These are phyloP conservation scores for Ophiostoma angusticollis DNA, from an alignment of 2,329 filamentous ascomycete species.

Conservation along the genomic window DNA sequence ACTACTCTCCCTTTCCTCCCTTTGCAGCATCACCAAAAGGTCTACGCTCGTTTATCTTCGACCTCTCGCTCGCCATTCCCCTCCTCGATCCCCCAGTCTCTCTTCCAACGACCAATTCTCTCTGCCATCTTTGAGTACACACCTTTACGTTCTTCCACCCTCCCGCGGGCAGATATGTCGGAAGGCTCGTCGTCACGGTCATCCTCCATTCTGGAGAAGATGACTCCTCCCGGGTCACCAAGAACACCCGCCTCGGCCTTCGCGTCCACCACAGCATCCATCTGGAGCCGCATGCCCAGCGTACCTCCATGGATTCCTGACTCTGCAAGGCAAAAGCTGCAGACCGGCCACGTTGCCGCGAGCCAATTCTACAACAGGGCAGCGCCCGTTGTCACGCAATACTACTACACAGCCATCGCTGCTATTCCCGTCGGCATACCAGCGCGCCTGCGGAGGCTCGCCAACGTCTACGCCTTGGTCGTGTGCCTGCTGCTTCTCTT, in stretches of 20 bases:
- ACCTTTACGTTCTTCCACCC: background rate
- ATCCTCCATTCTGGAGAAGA: constrained; percentile 11
- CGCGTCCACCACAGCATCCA: constrained; percentile 1
- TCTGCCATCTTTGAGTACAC: background rate
- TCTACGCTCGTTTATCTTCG: background rate
- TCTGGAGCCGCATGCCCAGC: constrained; percentile 1
- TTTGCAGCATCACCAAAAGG: background rate
- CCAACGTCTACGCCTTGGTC: constrained; percentile 10
- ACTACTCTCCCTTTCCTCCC: background rate
- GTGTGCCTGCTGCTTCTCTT: constrained; percentile 6
- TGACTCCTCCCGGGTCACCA: constrained; percentile 10
- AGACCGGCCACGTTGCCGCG: constrained; percentile 1
- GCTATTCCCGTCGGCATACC: constrained; percentile 7
- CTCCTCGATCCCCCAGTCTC: constrained; percentile 1
- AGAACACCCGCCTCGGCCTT: constrained; percentile 6
- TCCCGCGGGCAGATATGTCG: constrained; percentile 8
- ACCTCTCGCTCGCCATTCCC: background rate
- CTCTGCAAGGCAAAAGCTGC: background rate
- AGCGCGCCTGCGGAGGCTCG: constrained; percentile 9
- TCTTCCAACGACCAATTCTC: background rate
- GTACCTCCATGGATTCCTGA: constrained; percentile 6
- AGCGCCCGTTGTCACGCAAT: background rate
- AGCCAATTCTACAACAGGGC: background rate
- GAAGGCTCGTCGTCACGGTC: constrained; percentile 10
- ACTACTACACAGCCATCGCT: background rate